Base-by-base conservation (phyloP, 768 basidiomycete genomes). In the Leucogyrophana mollusca region DNA sequence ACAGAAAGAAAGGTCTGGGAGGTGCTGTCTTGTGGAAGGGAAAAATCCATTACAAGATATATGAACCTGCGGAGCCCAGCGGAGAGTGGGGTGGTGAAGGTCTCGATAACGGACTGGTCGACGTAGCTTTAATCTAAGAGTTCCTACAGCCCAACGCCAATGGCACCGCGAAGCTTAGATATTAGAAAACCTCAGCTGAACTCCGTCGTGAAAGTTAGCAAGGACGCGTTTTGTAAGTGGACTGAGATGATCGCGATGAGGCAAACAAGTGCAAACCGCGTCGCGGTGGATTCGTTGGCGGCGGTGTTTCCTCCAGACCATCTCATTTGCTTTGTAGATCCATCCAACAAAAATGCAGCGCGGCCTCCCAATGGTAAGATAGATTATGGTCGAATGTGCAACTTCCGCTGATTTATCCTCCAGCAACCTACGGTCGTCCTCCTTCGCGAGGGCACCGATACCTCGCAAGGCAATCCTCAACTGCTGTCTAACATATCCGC, bases 341-440 rank as follows among this genome's bases (percentile, higher is more conserved):
- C n/a, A 45, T 20, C 27, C 17, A 2, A 21, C 38, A 63, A 84
- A 80, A 76, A 92, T 92, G 90, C 90, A 91, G 69, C 85, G 89
- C 52, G 79, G 79, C 54, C 76, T 90, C 58, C 85, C 85, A 38
- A 89, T 90, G 84, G 87, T 87, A 64, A 42, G 59, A 39, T 24
- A 2, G n/a, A 23, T 30, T 30, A 6, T 30, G 27, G 13, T 30
- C 13, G 6, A 30, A 30, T 13, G 7, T 13, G 27, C 7, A 30
- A 14, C 35, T 46, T 53, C 21, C 54, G 47, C 34, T 64, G 43
- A 55, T 55, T 9, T 57, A 30, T 46, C 55, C 46, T 46, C 21
- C 54, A 96, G 94, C 94, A 95, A 94, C 94, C 94, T 9, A 96
- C 94, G 27, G 93, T 97, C 41, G 90, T 97, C 62, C 88, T 97